Evolutionary conservation across 768 basidiomycete species (phyloP), one percentile per base, ranked within the genome.

Genomic region (Kwoniella dendrophila): DNA sequence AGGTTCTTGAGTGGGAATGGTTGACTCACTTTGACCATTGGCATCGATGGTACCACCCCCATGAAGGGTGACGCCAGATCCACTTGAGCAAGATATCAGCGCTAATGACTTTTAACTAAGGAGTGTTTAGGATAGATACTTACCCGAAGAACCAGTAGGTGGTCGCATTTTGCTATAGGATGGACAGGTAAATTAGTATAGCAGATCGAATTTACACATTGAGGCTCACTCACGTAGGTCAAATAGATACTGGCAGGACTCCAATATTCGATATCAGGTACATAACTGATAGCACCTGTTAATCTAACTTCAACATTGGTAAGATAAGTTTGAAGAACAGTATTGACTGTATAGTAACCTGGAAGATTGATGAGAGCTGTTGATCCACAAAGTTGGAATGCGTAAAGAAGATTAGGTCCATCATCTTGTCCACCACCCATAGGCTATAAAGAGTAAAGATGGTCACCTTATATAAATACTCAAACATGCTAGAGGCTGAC

Each of bases 21-120:
- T 34, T 36, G 45, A 63, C 66, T 61, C 60, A 61, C 63, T 63
- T 36, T 87, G 86, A 11, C 87, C 87, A 32, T 83, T 82, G 18
- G 86, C 87, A 70, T 87, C 86, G 18, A 88, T 80, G 2, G 85
- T 86, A 11, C 87, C 87, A 34, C 86, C 86, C 6, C 87, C 86
- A 56, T 83, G 82, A 16, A 73, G 56, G 18, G 67, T 67, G 18
- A 71, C 57, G 32, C 65, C 66, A 34, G 61, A 34, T 1, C 69
- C 71, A 4, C 45, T 41, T 16, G 26, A 40, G 24, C 10, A 10
- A 12, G n/a, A 16, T 40, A 22, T 54, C 52, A 54, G 52, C 36
- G 22, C 20, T 11, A 11, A 27, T 5, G 22, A 36, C 7, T 33
- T 24, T 4, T 20, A 52, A 7, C 20, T 20, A 22, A 20, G 44